Base-by-base conservation (phyloP, 495 filamentous ascomycete genomes). In the Neurospora discreta region DNA sequence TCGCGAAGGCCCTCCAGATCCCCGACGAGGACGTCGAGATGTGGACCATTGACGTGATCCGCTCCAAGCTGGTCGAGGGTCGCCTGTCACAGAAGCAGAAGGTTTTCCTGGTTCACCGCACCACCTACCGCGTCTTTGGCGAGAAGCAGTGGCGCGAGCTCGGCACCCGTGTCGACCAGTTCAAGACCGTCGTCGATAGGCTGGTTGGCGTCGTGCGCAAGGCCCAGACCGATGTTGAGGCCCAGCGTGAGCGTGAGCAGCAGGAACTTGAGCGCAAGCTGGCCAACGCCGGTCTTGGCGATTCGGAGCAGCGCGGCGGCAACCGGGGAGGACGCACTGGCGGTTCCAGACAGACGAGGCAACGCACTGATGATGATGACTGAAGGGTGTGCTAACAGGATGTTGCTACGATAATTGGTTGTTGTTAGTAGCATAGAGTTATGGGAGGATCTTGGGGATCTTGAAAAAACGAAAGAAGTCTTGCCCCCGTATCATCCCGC, bases 91-190 rank as follows among this genome's bases (percentile, higher is more conserved):
- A 99, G 84, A 87, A 93, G 76, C 92, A 92, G 74, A 89, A 93
- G 78, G 91, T 93, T 38, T 98, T 99, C 87, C 85, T 97, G 16
- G 92, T 99, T 58, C 95, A 99, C 84, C 87, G 93, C 73, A 92
- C 92, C 74, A 96, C 93, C 71, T 97, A 98, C 86, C 88, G 95
- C 39, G 95, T 97, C 36, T 98, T 99, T 77, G 93, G 93, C 72
- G 92, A 97, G 87, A 96, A 94, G 86, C 95, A 99, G 84, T 99
- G 96, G 96, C 89, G 90, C 69, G 94, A 98, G 85, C 89, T 99
- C 26, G 93, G 92, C 75, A 90, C 89, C 40, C 87, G 94, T 46
- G 82, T 99, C 77, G 94, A 97, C 82, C 91, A 91, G 77, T 98
- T 93, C 94, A 90, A 91, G 83, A 83, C 85, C 67, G 92, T 91